Conservation (phyloP, 2,329 filamentous ascomycete genomes). For the Penicillium sp. region DNA sequence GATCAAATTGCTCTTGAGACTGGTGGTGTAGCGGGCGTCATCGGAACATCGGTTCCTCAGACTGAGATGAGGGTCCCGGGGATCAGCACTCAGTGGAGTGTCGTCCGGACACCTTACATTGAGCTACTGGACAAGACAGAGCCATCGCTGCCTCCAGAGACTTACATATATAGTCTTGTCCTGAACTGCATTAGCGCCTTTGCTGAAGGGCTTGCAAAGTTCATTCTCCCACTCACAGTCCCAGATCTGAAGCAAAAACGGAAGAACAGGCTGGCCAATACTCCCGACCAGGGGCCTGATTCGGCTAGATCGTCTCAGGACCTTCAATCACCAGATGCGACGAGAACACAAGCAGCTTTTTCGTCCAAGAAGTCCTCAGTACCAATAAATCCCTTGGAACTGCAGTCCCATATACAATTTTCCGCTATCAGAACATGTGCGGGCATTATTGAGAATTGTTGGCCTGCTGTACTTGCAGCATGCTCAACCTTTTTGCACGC, state of each 20-base stretch:
- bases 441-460: constrained; percentile 83
- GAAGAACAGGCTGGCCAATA: constrained; percentile 37
- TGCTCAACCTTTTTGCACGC: constrained; percentile 95
- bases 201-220: constrained; percentile 89
- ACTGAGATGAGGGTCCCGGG: constrained; percentile 68
- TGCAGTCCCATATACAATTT: constrained; percentile 71
- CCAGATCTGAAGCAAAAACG: constrained; percentile 64
- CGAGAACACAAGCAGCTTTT: constrained; percentile 23
- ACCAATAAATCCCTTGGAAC: constrained; percentile 77
- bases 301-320: constrained; percentile 29
- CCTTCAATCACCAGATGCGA: constrained; percentile 32
- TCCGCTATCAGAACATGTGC: constrained; percentile 74
- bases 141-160: constrained; percentile 79
- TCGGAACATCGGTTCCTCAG: constrained; percentile 68
- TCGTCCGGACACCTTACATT: constrained; percentile 80
- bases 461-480: constrained; percentile 91
- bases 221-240: constrained; percentile 87
- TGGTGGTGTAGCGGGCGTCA: constrained; percentile 82
- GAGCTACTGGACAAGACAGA: constrained; percentile 94
- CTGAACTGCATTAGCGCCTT: constrained; percentile 86
- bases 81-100: constrained; percentile 90
- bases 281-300: constrained; percentile 39
- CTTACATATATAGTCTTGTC: constrained; percentile 88
- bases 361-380: constrained; percentile 32
- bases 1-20: constrained; percentile 90